Percentiles rank a stretch among this genome's conserved stretches.
These are phyloP conservation scores for Tothia fuscella DNA, from an alignment of 2,329 filamentous ascomycete species.

Conservation along the genomic window DNA sequence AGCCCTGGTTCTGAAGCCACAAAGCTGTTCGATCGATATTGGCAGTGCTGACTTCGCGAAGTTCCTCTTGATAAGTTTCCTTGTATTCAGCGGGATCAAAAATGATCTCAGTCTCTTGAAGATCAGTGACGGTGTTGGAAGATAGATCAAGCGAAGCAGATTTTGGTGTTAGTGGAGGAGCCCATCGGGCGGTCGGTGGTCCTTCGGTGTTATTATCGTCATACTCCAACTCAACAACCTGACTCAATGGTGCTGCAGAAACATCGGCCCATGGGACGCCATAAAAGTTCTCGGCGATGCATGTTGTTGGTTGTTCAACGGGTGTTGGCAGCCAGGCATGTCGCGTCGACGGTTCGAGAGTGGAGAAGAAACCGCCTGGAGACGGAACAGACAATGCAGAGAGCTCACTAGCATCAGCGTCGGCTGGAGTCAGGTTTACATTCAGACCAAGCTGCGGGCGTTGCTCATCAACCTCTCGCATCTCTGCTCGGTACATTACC, in stretches of 20 bases:
- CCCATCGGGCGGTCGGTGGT: conserved; percentile 54
- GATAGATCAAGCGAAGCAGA: neutral
- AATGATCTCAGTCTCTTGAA: conserved; percentile 3
- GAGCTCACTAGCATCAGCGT: conserved; percentile 47
- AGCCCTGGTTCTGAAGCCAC: conserved; percentile 74
- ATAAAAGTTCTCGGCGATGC: conserved; percentile 88
- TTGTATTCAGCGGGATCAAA: conserved; percentile 51
- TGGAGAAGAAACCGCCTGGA: conserved; percentile 83
- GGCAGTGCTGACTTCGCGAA: conserved; percentile 55
- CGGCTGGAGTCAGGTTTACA: conserved; percentile 33
- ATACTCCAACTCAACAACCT: conserved; percentile 10
- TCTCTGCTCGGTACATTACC: conserved; percentile 44
- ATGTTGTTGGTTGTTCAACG: conserved; percentile 59
- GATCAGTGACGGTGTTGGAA: neutral
- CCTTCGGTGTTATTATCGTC: conserved; percentile 48
- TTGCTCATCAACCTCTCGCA: conserved; percentile 48
- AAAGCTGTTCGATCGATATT: conserved; percentile 74
- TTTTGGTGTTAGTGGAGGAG: conserved; percentile 27
- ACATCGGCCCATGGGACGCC: conserved; percentile 58
- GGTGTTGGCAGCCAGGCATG: conserved; percentile 59
- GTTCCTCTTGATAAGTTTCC: conserved; percentile 60
- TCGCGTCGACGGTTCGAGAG: conserved; percentile 61
- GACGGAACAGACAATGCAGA: conserved; percentile 81
- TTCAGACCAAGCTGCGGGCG: conserved; percentile 38
- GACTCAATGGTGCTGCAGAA: neutral